Conservation (phyloP, 257 asterid genomes). For the Vinca minor region DNA sequence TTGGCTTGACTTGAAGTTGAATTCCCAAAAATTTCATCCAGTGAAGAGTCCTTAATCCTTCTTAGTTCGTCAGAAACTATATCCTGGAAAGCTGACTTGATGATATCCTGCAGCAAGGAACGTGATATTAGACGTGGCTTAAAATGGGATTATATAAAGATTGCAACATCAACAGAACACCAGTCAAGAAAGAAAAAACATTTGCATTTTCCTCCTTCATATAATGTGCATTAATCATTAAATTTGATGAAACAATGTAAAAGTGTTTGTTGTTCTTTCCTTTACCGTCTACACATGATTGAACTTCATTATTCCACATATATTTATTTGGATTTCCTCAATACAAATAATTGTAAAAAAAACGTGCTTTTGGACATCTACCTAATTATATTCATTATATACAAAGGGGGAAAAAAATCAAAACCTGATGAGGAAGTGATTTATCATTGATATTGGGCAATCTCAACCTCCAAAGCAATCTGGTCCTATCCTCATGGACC, state of each 20-base stretch:
- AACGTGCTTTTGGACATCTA: not conserved
- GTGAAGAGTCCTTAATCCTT: conserved; percentile 46
- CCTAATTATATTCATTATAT: no score
- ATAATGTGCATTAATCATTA: no score
- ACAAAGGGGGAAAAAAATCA: not conserved
- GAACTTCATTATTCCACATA: not conserved
- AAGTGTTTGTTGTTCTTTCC: not conserved
- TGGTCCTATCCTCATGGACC: conserved; percentile 65
- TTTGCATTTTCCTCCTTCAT: not conserved
- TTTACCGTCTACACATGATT: not conserved
- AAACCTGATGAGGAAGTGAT: conserved; percentile 32
- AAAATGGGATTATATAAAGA: not conserved
- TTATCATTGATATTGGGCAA: conserved; percentile 31
- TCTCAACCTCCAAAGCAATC: conserved; percentile 79
- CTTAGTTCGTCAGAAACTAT: conserved; percentile 72
- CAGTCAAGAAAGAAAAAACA: no score
- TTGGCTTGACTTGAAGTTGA: conserved; percentile 18
- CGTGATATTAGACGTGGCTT: conserved; percentile 1
- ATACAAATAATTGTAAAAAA: no score
- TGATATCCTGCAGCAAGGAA: conserved; percentile 41
- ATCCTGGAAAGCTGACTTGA: conserved; percentile 55
- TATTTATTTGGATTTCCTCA: not conserved
- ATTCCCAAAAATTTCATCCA: conserved; percentile 20
- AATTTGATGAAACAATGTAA: not conserved
- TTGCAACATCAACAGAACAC: no score